phyloP scores from a whole-genome alignment of 75 land plant genomes.

The Pseudotsuga menziesii region DNA sequence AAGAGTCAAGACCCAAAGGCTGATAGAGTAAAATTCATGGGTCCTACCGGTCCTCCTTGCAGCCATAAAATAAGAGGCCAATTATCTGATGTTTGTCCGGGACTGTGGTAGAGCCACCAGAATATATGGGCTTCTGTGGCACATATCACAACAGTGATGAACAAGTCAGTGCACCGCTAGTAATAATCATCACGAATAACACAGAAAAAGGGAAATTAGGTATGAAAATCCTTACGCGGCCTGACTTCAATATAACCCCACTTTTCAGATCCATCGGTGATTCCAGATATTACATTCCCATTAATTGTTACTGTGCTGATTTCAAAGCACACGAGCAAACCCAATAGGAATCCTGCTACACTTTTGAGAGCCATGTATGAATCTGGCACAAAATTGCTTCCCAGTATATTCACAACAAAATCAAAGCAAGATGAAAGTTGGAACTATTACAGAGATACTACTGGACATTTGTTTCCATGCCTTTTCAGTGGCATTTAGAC shows the following conservation, averaged over 20 bases:
- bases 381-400: no score
- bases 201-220: not conserved
- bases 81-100: conserved; percentile 22
- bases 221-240: conserved; percentile 38
- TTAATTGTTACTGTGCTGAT: no score
- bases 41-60: conserved; percentile 89
- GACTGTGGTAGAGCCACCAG: conserved; percentile 87
- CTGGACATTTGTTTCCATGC: no score
- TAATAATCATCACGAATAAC: not conserved
- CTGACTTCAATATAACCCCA: conserved; percentile 91
- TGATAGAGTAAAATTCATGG: not conserved
- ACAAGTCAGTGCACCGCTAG: not conserved
- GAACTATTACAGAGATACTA: no score
- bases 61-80: conserved; percentile 83
- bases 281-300: conserved; percentile 4
- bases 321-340: no score
- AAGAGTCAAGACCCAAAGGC: not conserved
- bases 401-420: no score
- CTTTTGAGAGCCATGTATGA: no score
- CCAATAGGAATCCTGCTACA: no score
- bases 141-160: conserved; percentile 1
- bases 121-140: conserved; percentile 88
- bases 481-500: no score
- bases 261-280: conserved; percentile 49
- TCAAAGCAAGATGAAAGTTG: no score